Evolutionary conservation across 2,329 filamentous ascomycete species (phyloP).

Genomic region (Parascedosporium putredinis): DNA sequence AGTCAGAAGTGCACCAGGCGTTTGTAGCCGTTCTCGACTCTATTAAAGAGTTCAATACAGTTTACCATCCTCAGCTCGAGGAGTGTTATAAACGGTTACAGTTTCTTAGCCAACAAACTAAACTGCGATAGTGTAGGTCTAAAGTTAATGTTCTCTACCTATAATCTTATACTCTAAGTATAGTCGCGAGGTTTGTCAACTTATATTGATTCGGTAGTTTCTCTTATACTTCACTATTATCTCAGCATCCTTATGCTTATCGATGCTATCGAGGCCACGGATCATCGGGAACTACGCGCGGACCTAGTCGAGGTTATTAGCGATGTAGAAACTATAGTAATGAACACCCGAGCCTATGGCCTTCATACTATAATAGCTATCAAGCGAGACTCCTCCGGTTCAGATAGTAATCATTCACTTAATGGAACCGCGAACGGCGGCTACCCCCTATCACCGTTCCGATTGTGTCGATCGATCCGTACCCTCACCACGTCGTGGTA

Average conservation of each 20-base stretch:
- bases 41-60: constrained; percentile 18
- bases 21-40: constrained; percentile 17
- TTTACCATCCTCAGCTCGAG: constrained; percentile 18
- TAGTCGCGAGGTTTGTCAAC: too few relatives aligned
- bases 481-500: constrained; percentile 22
- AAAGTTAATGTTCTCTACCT: not conserved
- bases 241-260: constrained; percentile 22
- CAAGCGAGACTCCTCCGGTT: not conserved
- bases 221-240: constrained; percentile 23
- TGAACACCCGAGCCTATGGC: constrained; percentile 22
- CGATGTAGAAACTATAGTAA: constrained; percentile 20
- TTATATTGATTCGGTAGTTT: too few relatives aligned
- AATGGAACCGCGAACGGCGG: too few relatives aligned
- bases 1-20: constrained; percentile 18
- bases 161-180: not conserved
- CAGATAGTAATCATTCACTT: not conserved
- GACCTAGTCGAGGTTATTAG: constrained; percentile 16
- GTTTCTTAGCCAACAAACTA: constrained; percentile 20
- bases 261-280: constrained; percentile 20
- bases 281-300: constrained; percentile 17
- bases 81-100: constrained; percentile 21
- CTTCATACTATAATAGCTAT: constrained; percentile 18
- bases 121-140: constrained; percentile 22
- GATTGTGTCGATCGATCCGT: constrained; percentile 22
- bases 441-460: constrained; percentile 15